Percentiles rank a stretch among this genome's conserved stretches.
Evolutionary conservation across 179 eudicot genomes (phyloP).

Genomic region (Carnegiea gigantea): DNA sequence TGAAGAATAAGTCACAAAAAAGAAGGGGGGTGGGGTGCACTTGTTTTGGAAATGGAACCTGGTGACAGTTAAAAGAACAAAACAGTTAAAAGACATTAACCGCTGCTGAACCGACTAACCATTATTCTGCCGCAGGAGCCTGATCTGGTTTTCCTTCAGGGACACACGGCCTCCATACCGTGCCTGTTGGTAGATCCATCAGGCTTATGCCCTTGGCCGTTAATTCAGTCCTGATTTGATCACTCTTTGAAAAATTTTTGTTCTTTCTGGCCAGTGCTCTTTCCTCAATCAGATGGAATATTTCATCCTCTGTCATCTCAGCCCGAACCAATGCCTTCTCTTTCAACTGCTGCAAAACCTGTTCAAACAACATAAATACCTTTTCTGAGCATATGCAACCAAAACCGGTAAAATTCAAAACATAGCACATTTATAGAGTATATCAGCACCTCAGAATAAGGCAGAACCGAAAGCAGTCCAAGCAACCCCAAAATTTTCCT

Average conservation of each 20-base stretch:
- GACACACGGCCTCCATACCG: slow-evolving; percentile 76
- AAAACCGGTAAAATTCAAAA: background rate
- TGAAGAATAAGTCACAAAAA: background rate
- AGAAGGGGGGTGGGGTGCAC: no score
- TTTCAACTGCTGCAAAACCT: slow-evolving; percentile 75
- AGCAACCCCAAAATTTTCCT: slow-evolving; percentile 28
- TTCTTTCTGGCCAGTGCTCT: slow-evolving; percentile 54
- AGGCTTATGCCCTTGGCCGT: slow-evolving; percentile 63
- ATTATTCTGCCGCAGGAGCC: slow-evolving; percentile 4
- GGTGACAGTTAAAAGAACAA: background rate
- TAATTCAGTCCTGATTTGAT: slow-evolving; percentile 56
- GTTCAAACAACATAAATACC: slow-evolving; percentile 12
- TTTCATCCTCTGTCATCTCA: slow-evolving; percentile 53
- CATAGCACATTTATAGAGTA: background rate
- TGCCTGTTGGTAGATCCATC: slow-evolving; percentile 64
- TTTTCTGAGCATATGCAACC: background rate
- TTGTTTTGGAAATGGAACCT: background rate
- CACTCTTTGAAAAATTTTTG: slow-evolving; percentile 61
- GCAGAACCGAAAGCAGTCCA: slow-evolving; percentile 28
- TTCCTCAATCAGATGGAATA: slow-evolving; percentile 51
- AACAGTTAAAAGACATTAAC: background rate
- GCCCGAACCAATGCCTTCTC: slow-evolving; percentile 71
- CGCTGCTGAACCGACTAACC: no score
- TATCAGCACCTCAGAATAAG: slow-evolving; percentile 31
- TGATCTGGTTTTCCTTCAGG: slow-evolving; percentile 20